Conservation (phyloP, 2,329 filamentous ascomycete species). For the Orbilia quercus region DNA sequence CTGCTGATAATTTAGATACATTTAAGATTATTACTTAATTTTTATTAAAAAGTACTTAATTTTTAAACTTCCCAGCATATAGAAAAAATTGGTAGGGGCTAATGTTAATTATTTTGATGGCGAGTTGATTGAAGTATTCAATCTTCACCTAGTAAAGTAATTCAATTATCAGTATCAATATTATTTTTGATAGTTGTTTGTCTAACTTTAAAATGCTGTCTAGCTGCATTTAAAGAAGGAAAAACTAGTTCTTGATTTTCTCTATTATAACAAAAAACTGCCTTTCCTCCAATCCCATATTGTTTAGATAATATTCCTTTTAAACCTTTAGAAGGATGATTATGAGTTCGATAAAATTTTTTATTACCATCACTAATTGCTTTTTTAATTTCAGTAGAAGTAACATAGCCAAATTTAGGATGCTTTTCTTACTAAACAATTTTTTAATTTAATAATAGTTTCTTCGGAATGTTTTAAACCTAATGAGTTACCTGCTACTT, state of each 20-base stretch:
- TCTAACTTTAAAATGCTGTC: conserved; percentile 19
- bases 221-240: conserved; percentile 20
- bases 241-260: conserved; percentile 16
- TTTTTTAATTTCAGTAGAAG: conserved; percentile 17
- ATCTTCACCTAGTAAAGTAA: conserved; percentile 19
- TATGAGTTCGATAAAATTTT: conserved; percentile 13
- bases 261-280: conserved; percentile 18
- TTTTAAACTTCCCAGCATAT: conserved; percentile 18
- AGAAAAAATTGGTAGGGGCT: conserved; percentile 15
- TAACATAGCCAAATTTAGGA: conserved; percentile 14
- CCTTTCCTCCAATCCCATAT: conserved; percentile 14
- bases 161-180: conserved; percentile 19
- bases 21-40: conserved; percentile 18
- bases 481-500: conserved; percentile 5
- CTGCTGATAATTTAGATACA: conserved; percentile 18
- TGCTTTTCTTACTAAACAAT: conserved; percentile 11
- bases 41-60: conserved; percentile 13
- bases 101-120: conserved; percentile 18
- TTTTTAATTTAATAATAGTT: conserved; percentile 14
- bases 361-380: conserved; percentile 20
- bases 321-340: conserved; percentile 15
- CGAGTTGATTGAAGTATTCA: conserved; percentile 17
- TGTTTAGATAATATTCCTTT: conserved; percentile 16
- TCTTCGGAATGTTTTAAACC: conserved; percentile 12
- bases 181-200: conserved; percentile 20